Percentiles rank a stretch among this genome's conserved stretches.
These are phyloP conservation scores for Peribolospora baueri DNA, from an alignment of 768 basidiomycete species.

Conservation along the genomic window DNA sequence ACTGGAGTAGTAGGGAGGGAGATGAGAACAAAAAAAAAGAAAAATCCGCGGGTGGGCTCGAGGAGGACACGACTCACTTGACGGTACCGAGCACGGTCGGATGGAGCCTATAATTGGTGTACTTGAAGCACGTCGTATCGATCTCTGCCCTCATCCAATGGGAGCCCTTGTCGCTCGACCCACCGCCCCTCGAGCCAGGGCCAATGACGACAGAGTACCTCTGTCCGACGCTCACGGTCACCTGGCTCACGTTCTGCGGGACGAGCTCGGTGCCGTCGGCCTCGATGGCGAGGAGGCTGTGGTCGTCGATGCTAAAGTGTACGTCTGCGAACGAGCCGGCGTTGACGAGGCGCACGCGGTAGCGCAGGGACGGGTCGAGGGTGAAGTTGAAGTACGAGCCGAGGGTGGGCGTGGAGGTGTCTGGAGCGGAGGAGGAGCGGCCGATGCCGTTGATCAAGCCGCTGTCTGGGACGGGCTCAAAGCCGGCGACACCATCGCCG, in stretches of 20 bases:
- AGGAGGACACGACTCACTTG: neutral
- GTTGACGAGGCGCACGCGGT: constrained; percentile 30
- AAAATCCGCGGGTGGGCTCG: neutral
- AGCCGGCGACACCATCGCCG: neutral
- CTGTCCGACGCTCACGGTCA: constrained; percentile 28
- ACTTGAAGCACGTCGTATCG: neutral
- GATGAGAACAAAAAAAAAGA: neutral
- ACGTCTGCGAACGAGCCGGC: constrained; percentile 28
- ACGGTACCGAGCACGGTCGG: neutral
- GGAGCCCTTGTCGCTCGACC: constrained; percentile 3
- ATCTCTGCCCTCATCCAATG: constrained; percentile 9
- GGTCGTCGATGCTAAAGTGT: constrained; percentile 27
- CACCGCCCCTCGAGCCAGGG: constrained; percentile 22
- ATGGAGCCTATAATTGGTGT: neutral
- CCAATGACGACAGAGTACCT: constrained; percentile 28
- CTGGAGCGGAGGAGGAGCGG: neutral
- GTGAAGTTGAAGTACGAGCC: neutral
- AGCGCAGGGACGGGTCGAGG: constrained; percentile 10
- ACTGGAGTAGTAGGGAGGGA: neutral
- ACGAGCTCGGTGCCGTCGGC: constrained; percentile 27
- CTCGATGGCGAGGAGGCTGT: constrained; percentile 27
- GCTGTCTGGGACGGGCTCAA: neutral
- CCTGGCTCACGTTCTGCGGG: constrained; percentile 22
- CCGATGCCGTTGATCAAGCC: constrained; percentile 2
- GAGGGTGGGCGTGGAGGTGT: neutral